phyloP scores from a whole-genome alignment of 768 basidiomycete genomes.

The Coprinellus micaceus region DNA sequence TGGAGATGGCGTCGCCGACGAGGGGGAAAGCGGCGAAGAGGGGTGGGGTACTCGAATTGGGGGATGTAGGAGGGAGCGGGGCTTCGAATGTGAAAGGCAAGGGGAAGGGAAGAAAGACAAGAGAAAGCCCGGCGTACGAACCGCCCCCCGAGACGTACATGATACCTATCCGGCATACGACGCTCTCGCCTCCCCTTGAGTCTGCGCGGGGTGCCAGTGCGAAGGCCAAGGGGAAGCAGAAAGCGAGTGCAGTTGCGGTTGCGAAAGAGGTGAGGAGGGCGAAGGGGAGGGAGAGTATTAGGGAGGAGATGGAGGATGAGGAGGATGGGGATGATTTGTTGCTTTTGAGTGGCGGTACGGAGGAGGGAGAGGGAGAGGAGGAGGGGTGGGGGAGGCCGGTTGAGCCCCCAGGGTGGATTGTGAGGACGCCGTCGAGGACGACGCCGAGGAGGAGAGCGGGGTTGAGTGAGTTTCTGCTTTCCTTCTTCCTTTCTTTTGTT shows the following conservation, averaged over 20 bases:
- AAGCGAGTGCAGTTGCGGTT: not conserved
- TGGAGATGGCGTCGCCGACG: slow-evolving; percentile 8
- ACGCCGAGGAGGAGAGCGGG: not conserved
- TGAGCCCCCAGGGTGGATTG: no score
- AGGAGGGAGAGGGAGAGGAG: not conserved
- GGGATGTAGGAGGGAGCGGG: slow-evolving; percentile 2
- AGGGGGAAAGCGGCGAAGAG: not conserved
- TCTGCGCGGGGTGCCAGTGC: slow-evolving; percentile 5
- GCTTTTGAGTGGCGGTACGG: slow-evolving; percentile 42
- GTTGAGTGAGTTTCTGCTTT: no score
- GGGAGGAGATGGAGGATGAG: slow-evolving; percentile 48
- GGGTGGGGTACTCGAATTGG: no score
- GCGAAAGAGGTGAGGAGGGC: not conserved
- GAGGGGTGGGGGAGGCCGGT: not conserved
- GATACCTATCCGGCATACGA: slow-evolving; percentile 65
- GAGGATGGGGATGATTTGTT: slow-evolving; percentile 64
- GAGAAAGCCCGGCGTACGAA: slow-evolving; percentile 50
- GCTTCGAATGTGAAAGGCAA: slow-evolving; percentile 6
- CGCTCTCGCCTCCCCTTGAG: slow-evolving; percentile 34
- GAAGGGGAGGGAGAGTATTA: slow-evolving; percentile 40
- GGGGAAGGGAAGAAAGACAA: not conserved
- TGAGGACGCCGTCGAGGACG: not conserved
- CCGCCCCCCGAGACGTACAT: slow-evolving; percentile 60
- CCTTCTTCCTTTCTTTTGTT: no score
- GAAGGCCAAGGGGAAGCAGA: slow-evolving; percentile 9